These are phyloP conservation scores for Daedaleopsis sinensis DNA, from an alignment of 768 basidiomycete species.

Conservation along the genomic window DNA sequence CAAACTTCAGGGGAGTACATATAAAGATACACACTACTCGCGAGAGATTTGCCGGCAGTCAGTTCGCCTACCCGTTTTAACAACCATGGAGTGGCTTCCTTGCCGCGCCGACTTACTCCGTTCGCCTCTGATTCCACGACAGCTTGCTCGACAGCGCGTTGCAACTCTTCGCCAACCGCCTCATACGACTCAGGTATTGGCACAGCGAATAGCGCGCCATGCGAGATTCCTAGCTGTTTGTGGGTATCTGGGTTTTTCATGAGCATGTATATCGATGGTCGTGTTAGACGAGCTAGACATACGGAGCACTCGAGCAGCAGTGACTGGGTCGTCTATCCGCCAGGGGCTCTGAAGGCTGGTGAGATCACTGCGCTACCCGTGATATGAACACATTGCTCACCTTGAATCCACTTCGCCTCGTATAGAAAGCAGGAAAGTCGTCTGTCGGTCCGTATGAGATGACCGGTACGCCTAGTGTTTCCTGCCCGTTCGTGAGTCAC, in stretches of 20 bases:
- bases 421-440: slow-evolving; percentile 96
- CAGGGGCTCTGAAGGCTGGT: slow-evolving; percentile 67
- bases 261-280: background rate
- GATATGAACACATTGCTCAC: slow-evolving; percentile 37
- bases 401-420: slow-evolving; percentile 79
- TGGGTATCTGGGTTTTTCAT: slow-evolving; percentile 56
- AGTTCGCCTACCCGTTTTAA: slow-evolving; percentile 81
- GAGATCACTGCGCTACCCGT: background rate
- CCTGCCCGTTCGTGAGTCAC: slow-evolving; percentile 46
- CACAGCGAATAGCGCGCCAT: slow-evolving; percentile 82
- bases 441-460: slow-evolving; percentile 71
- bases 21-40: slow-evolving; percentile 54
- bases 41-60: slow-evolving; percentile 73
- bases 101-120: slow-evolving; percentile 79
- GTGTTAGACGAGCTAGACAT: slow-evolving; percentile 28
- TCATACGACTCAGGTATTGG: slow-evolving; percentile 87
- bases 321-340: slow-evolving; percentile 60
- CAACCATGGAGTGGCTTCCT: slow-evolving; percentile 95
- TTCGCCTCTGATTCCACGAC: slow-evolving; percentile 80
- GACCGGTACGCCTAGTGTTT: slow-evolving; percentile 94
- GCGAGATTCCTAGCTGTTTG: slow-evolving; percentile 67
- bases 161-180: slow-evolving; percentile 64
- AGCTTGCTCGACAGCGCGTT: slow-evolving; percentile 81
- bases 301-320: slow-evolving; percentile 81
- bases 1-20: background rate